Evolutionary conservation across 768 basidiomycete species (phyloP).

Genomic region (Dendrothele bispora): DNA sequence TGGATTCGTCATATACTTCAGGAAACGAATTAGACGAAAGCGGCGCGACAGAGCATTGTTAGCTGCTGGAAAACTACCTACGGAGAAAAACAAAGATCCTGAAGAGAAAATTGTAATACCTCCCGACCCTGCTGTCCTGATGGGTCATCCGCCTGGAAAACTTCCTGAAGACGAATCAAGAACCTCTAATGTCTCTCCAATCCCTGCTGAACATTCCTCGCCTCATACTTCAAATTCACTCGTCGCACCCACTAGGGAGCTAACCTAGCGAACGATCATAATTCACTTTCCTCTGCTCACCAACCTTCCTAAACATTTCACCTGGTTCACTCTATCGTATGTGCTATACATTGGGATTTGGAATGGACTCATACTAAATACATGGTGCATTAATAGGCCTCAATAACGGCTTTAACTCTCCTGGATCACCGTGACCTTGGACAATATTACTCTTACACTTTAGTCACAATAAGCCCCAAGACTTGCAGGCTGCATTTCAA

Average conservation of each 20-base stretch:
- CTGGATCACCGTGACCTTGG: too few relatives aligned
- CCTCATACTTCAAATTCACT: too few relatives aligned
- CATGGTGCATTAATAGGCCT: too few relatives aligned
- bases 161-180: too few relatives aligned
- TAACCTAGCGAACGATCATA: background rate
- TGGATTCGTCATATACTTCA: slow-evolving; percentile 57
- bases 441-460: slow-evolving; percentile 19
- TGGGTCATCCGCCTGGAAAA: slow-evolving; percentile 46
- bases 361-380: background rate
- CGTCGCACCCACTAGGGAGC: too few relatives aligned
- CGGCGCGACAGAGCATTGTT: slow-evolving; percentile 41
- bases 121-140: slow-evolving; percentile 66
- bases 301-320: background rate
- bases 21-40: slow-evolving; percentile 50
- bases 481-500: slow-evolving; percentile 59
- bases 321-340: background rate
- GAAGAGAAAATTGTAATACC: slow-evolving; percentile 56
- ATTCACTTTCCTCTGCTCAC: background rate
- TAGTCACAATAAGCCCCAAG: slow-evolving; percentile 83
- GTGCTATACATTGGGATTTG: background rate
- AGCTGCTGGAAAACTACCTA: slow-evolving; percentile 43
- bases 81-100: slow-evolving; percentile 37
- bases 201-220: too few relatives aligned
- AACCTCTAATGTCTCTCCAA: too few relatives aligned
- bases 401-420: too few relatives aligned